phyloP scores from a whole-genome alignment of 441 rosid species.

The Macaranga tanarius region DNA sequence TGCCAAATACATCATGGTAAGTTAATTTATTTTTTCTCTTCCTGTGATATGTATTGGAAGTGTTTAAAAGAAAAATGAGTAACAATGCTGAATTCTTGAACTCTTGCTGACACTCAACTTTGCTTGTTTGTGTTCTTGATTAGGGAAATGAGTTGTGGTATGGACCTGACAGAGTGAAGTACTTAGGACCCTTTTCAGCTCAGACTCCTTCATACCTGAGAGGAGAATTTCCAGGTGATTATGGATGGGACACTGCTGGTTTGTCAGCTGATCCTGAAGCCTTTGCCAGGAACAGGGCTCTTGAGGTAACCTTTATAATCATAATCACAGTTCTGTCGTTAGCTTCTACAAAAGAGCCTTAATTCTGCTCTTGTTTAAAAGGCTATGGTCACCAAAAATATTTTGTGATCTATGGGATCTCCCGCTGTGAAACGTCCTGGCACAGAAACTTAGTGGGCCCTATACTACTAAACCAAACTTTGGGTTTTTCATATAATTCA shows the following conservation, averaged over 20 bases:
- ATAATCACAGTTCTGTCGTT: neutral
- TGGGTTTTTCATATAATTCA: no score
- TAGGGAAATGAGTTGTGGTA: constrained; percentile 87
- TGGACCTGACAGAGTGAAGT: constrained; percentile 94
- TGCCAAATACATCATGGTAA: constrained; percentile 73
- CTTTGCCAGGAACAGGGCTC: constrained; percentile 95
- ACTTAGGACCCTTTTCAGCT: constrained; percentile 94
- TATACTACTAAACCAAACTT: no score
- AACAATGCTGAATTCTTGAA: neutral
- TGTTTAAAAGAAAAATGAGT: no score
- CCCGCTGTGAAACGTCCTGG: no score
- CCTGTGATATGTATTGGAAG: neutral
- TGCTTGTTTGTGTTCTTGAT: constrained; percentile 1
- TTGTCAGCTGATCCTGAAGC: constrained; percentile 96
- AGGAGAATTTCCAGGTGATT: constrained; percentile 96
- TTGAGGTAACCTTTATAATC: constrained; percentile 50
- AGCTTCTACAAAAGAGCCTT: neutral
- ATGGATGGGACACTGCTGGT: constrained; percentile 99
- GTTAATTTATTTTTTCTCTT: neutral
- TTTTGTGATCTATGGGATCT: neutral
- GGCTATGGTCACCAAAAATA: neutral
- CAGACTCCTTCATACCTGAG: constrained; percentile 89
- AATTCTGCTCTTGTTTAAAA: neutral
- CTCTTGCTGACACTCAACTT: neutral
- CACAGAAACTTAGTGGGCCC: no score